phyloP scores from a whole-genome alignment of 768 basidiomycete genomes.

The Lactarius sanguifluus region DNA sequence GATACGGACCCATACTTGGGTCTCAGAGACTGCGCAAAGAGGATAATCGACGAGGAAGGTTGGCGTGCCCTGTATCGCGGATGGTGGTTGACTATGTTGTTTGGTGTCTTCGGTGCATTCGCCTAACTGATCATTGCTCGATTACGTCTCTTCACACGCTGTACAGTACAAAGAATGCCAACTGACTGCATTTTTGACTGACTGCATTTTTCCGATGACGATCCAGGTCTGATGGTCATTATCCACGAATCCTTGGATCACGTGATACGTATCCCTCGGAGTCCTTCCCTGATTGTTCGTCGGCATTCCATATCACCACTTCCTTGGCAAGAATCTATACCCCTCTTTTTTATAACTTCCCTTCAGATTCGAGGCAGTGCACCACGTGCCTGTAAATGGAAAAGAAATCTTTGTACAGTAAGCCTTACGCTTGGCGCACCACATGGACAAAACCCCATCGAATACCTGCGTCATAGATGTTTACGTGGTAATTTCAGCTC shows the following conservation, averaged over 20 bases:
- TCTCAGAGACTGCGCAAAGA: conserved; percentile 70
- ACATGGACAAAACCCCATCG: neutral
- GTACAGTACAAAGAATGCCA: conserved; percentile 7
- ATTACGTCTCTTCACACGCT: neutral
- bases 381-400: neutral
- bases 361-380: neutral
- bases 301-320: neutral
- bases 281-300: neutral
- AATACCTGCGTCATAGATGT: neutral
- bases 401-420: neutral
- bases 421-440: neutral
- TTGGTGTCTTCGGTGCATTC: conserved; percentile 53
- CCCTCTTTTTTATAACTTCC: too few relatives aligned
- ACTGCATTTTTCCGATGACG: neutral
- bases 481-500: too few relatives aligned
- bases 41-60: conserved; percentile 80
- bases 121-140: conserved; percentile 31
- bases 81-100: conserved; percentile 81
- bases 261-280: neutral
- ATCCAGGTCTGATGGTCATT: neutral
- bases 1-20: conserved; percentile 81
- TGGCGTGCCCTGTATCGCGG: conserved; percentile 71
- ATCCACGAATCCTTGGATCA: too few relatives aligned
- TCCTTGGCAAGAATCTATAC: neutral
- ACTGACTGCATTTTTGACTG: neutral